phyloP scores from a whole-genome alignment of 176 grass and related monocot species.

The Elaeis guineensis region DNA sequence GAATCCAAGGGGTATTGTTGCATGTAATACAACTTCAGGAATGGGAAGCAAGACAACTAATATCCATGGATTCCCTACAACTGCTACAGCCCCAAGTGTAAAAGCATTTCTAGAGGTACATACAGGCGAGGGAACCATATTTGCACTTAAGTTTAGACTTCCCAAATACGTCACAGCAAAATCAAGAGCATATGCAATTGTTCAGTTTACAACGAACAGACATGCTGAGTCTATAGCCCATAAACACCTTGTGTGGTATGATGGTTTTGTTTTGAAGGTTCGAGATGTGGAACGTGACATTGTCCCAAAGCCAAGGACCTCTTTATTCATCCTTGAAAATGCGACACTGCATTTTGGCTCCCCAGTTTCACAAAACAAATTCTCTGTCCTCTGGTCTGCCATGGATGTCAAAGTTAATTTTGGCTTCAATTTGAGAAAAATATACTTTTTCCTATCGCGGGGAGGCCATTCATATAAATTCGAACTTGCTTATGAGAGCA shows the following conservation, averaged over 20 bases:
- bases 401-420: constrained; percentile 42
- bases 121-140: constrained; percentile 37
- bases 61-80: constrained; percentile 39
- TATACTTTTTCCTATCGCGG: constrained; percentile 34
- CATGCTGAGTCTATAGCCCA: constrained; percentile 31
- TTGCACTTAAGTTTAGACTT: constrained; percentile 61
- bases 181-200: constrained; percentile 50
- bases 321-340: constrained; percentile 39
- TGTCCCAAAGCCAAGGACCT: constrained; percentile 52
- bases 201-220: constrained; percentile 51
- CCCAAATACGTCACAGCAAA: constrained; percentile 34
- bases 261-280: constrained; percentile 30
- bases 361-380: constrained; percentile 38
- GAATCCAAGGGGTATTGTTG: too few species aligned
- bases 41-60: constrained; percentile 56
- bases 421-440: constrained; percentile 69
- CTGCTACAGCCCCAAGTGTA: constrained; percentile 29
- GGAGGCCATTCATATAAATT: constrained; percentile 38
- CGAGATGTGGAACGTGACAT: constrained; percentile 42
- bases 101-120: constrained; percentile 44
- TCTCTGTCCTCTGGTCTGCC: constrained; percentile 38
- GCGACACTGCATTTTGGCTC: constrained; percentile 50
- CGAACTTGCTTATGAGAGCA: constrained; percentile 83
- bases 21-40: neutral
- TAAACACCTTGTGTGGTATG: neutral